Percentiles rank a stretch among this genome's conserved stretches.
These are phyloP conservation scores for Fusarium xylarioides DNA, from an alignment of 2,329 filamentous ascomycete species.

Conservation along the genomic window DNA sequence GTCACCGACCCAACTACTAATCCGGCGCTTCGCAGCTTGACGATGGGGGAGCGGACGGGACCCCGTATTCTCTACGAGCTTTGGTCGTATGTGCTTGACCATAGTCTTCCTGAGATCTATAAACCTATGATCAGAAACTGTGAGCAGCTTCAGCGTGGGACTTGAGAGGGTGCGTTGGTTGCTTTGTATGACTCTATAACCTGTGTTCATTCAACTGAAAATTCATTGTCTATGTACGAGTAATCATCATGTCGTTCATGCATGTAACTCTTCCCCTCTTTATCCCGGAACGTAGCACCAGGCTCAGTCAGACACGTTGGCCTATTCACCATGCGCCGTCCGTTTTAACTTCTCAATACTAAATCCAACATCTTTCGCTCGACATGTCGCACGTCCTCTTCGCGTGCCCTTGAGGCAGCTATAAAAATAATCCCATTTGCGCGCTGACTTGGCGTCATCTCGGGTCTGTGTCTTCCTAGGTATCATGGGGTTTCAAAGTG, in stretches of 20 bases:
- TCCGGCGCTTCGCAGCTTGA: constrained; percentile 15
- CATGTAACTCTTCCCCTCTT: constrained; percentile 31
- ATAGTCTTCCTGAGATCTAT: not conserved
- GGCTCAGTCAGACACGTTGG: constrained; percentile 28
- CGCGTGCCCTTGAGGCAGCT: constrained; percentile 13
- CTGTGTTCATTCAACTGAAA: constrained; percentile 21
- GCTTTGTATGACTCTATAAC: not conserved
- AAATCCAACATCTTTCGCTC: constrained; percentile 38
- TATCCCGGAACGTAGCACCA: constrained; percentile 25
- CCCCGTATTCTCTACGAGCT: constrained; percentile 8
- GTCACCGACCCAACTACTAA: constrained; percentile 22
- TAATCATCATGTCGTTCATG: constrained; percentile 36
- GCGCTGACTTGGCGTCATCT: constrained; percentile 11
- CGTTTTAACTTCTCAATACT: constrained; percentile 32
- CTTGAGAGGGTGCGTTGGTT: not conserved
- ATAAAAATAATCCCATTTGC: constrained; percentile 16
- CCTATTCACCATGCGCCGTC: constrained; percentile 16
- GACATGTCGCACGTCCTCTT: constrained; percentile 23
- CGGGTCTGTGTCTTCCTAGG: constrained; percentile 35
- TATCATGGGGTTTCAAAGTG: constrained; percentile 41
- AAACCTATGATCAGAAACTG: not conserved
- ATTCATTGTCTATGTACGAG: constrained; percentile 35
- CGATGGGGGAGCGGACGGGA: constrained; percentile 4
- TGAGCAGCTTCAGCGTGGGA: not conserved
- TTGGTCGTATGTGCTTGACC: constrained; percentile 11